These are phyloP conservation scores for Lachancea meyersii DNA, from an alignment of 805 yeast species.

Conservation along the genomic window DNA sequence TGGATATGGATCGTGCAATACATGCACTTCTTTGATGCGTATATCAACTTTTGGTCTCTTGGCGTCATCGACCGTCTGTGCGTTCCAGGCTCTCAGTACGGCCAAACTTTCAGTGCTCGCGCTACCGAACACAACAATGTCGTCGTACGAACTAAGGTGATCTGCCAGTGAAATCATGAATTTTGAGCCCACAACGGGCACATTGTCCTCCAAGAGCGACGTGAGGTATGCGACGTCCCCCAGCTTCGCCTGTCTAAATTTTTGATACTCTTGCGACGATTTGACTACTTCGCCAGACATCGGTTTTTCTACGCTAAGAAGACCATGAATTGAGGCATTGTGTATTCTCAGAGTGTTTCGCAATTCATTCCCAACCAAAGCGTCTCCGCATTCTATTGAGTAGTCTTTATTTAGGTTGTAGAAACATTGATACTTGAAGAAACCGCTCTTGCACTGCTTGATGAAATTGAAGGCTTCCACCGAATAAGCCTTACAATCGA, in stretches of 20 bases:
- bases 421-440: conserved; percentile 48
- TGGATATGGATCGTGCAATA: conserved; percentile 50
- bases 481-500: conserved; percentile 34
- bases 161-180: conserved; percentile 15
- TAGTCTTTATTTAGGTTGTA: conserved; percentile 38
- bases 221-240: conserved; percentile 10
- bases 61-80: conserved; percentile 34
- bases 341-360: conserved; percentile 13
- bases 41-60: conserved; percentile 43
- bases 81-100: conserved; percentile 41
- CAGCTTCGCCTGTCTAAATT: neutral
- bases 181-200: conserved; percentile 21
- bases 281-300: conserved; percentile 32
- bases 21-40: conserved; percentile 44
- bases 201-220: conserved; percentile 26
- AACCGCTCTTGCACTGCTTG: conserved; percentile 46
- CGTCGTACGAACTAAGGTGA: conserved; percentile 7
- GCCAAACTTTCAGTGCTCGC: conserved; percentile 45
- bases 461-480: conserved; percentile 42
- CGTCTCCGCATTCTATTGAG: conserved; percentile 42
- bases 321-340: conserved; percentile 20
- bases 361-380: conserved; percentile 31
- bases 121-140: conserved; percentile 40
- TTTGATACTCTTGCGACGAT: conserved; percentile 7
- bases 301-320: conserved; percentile 20